These are phyloP conservation scores for Suillus fuscotomentosus DNA, from an alignment of 768 basidiomycete species.

Conservation along the genomic window DNA sequence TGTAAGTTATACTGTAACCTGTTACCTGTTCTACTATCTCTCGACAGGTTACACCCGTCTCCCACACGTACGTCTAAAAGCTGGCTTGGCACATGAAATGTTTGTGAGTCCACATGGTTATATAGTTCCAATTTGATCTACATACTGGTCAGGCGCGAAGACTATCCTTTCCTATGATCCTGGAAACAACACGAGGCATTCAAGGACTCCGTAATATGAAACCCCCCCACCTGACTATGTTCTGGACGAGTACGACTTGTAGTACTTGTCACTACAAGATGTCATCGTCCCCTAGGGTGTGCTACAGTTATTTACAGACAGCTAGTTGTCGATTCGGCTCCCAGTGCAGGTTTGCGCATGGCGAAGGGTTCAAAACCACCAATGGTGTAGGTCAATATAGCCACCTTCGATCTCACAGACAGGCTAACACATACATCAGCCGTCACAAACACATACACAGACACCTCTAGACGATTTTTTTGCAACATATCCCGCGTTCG, in stretches of 20 bases:
- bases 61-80: background rate
- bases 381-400: background rate
- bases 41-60: background rate
- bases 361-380: background rate
- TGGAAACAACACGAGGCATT: background rate
- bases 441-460: background rate
- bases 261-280: background rate
- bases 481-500: conserved; percentile 17
- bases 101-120: background rate
- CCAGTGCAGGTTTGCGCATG: conserved; percentile 1
- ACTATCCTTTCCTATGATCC: background rate
- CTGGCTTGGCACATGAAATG: background rate
- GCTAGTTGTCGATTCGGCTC: background rate
- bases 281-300: background rate
- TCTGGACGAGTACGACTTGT: background rate
- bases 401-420: background rate
- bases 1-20: background rate
- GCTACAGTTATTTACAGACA: background rate
- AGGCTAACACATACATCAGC: background rate
- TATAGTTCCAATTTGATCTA: background rate
- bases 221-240: background rate
- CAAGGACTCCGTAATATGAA: background rate
- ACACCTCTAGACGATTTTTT: conserved; percentile 26
- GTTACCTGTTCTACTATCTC: background rate
- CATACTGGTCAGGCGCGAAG: no score